Evolutionary conservation across 306 rosid species (phyloP).

Genomic region (Trichosanthes truncata): DNA sequence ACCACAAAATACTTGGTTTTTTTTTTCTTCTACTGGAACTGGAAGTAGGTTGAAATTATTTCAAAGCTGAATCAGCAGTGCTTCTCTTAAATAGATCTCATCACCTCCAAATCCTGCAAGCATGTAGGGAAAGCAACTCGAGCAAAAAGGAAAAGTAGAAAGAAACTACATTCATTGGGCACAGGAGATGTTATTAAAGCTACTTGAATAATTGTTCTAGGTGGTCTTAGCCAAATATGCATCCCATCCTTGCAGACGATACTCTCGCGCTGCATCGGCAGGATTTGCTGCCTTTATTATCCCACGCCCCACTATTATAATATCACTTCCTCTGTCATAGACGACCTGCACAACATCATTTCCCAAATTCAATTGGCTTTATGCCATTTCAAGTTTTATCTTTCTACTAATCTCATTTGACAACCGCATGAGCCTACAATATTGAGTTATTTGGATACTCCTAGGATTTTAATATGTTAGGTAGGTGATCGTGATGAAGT

Average conservation of each 20-base stretch:
- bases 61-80: neutral
- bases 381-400: neutral
- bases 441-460: neutral
- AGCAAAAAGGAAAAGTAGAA: neutral
- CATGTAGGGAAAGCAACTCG: neutral
- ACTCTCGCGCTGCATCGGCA: slow-evolving; percentile 59
- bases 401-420: neutral
- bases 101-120: neutral
- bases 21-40: neutral
- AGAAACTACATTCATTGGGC: neutral
- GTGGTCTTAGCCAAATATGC: slow-evolving; percentile 58
- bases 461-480: neutral
- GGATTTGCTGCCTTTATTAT: slow-evolving; percentile 81
- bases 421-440: neutral
- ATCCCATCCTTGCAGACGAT: slow-evolving; percentile 78
- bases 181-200: neutral
- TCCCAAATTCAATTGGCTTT: neutral
- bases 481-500: neutral
- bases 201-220: slow-evolving; percentile 8
- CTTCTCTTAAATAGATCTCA: neutral
- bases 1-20: neutral
- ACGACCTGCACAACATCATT: slow-evolving; percentile 44
- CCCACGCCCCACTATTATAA: slow-evolving; percentile 80
- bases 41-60: neutral
- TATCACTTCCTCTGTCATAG: slow-evolving; percentile 79